Conservation (phyloP, 108 stramenopile genomes). For the Schizochytrium sp. region DNA sequence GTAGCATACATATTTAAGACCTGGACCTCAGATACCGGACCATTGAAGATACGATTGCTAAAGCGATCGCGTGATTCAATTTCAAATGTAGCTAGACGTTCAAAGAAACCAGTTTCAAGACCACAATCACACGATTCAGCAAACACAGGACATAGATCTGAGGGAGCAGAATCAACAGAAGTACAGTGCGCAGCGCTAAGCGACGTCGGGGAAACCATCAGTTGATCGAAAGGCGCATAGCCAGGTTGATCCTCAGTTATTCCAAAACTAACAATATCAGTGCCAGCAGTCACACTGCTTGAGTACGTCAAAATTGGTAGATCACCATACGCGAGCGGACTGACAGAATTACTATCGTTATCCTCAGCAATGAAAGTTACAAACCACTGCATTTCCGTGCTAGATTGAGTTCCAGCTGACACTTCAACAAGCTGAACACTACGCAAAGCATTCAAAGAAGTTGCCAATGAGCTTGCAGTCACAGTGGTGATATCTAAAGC, state of each 20-base stretch:
- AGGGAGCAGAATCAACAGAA: background rate
- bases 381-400: background rate
- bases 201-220: background rate
- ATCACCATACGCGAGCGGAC: conserved; percentile 27
- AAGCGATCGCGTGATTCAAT: conserved; percentile 58
- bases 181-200: background rate
- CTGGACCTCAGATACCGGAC: conserved; percentile 2
- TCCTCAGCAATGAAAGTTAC: conserved; percentile 15
- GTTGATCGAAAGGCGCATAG: conserved; percentile 7
- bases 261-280: background rate
- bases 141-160: conserved; percentile 24
- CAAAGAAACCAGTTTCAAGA: background rate
- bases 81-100: background rate
- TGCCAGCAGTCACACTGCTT: background rate
- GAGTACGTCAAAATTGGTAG: background rate
- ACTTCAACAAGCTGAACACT: conserved; percentile 17
- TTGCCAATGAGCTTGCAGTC: background rate
- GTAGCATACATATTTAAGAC: background rate
- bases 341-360: background rate
- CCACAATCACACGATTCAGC: background rate
- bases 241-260: background rate
- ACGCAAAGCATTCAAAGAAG: background rate
- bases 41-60: background rate
- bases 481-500: background rate
- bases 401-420: background rate